A percentile compares a stretch with the other conserved stretches of the same genome.
Conservation (phyloP, 1,284 basidiomycete species). For the Paramarasmius palmivorus region DNA sequence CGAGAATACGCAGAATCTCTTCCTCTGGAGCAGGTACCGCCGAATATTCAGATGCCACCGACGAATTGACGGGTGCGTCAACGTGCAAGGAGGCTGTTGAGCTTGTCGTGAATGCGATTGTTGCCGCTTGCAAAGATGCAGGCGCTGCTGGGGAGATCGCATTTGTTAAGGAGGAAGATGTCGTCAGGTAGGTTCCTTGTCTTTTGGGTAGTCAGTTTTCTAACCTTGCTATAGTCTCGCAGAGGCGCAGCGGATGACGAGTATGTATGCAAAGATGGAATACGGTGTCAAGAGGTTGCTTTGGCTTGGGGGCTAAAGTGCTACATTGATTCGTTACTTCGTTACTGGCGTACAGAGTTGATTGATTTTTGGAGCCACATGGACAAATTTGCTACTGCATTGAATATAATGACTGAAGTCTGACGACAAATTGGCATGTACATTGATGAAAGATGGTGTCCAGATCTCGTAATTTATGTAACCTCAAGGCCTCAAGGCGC, state of each 20-base stretch:
- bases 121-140: slow-evolving; percentile 65
- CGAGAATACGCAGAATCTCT: slow-evolving; percentile 52
- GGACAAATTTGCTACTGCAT: too few species aligned
- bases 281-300: slow-evolving; percentile 86
- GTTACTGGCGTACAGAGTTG: too few species aligned
- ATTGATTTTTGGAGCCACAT: too few species aligned
- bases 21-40: slow-evolving; percentile 38
- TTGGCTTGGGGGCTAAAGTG: slow-evolving; percentile 75
- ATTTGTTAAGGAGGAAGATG: slow-evolving; percentile 32
- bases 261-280: slow-evolving; percentile 86
- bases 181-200: slow-evolving; percentile 66
- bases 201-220: slow-evolving; percentile 5
- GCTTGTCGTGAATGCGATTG: slow-evolving; percentile 70
- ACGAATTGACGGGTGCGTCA: slow-evolving; percentile 58
- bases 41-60: slow-evolving; percentile 55
- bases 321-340: too few species aligned
- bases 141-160: slow-evolving; percentile 41
- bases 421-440: too few species aligned
- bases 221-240: slow-evolving; percentile 50
- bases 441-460: too few species aligned
- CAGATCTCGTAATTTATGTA: too few species aligned
- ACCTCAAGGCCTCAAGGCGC: too few species aligned
- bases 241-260: slow-evolving; percentile 82
- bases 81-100: slow-evolving; percentile 80
- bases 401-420: too few species aligned